phyloP scores from a whole-genome alignment of 2,329 filamentous ascomycete genomes.

The Talaromyces piceae region DNA sequence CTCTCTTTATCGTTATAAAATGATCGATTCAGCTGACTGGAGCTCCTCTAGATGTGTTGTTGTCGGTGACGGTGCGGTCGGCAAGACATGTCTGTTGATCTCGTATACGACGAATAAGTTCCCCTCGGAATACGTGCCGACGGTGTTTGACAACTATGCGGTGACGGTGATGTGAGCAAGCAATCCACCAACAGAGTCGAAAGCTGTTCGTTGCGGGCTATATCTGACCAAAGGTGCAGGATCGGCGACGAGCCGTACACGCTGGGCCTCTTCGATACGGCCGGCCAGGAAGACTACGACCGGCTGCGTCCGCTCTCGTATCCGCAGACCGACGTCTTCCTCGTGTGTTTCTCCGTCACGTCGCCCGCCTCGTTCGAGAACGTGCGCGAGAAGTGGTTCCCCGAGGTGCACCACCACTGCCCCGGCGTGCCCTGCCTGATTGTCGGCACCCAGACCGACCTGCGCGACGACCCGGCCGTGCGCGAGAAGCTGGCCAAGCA shows the following conservation, averaged over 20 bases:
- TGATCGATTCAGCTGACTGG: neutral
- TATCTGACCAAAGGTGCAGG: conserved; percentile 46
- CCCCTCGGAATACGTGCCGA: conserved; percentile 98
- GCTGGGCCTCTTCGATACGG: conserved; percentile 93
- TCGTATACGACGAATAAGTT: conserved; percentile 99
- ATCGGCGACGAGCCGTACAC: conserved; percentile 99
- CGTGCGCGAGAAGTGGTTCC: conserved; percentile 98
- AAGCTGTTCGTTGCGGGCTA: conserved; percentile 11
- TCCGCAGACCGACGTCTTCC: conserved; percentile 96
- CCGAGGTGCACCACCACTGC: conserved; percentile 97
- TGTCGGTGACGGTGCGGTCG: conserved; percentile 97
- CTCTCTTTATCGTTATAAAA: neutral
- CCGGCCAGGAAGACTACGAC: conserved; percentile 99
- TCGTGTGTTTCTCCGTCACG: conserved; percentile 97
- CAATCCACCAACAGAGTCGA: conserved; percentile 9
- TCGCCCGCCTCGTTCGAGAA: conserved; percentile 98
- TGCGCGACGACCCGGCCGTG: conserved; percentile 80
- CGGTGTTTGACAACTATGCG: conserved; percentile 99
- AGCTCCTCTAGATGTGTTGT: conserved; percentile 85
- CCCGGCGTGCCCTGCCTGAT: conserved; percentile 96
- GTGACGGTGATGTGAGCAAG: conserved; percentile 94
- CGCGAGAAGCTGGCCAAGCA: conserved; percentile 89
- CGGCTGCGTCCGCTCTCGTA: conserved; percentile 93
- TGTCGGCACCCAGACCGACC: conserved; percentile 94
- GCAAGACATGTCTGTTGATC: conserved; percentile 98